Evolutionary conservation across 116 monocot species (phyloP).

Genomic region (Thalassia testudinum): DNA sequence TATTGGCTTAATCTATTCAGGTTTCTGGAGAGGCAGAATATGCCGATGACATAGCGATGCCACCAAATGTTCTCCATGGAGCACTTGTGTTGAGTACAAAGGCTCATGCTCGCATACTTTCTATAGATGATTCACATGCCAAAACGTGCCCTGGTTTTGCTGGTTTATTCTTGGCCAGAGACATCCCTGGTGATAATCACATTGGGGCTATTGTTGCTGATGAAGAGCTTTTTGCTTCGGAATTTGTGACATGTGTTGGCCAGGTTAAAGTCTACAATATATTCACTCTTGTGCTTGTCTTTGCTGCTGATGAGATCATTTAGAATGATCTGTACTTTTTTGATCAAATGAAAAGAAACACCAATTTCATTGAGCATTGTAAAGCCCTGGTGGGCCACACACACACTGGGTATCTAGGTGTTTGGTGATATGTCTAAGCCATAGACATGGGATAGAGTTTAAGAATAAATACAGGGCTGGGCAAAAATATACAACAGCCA

Average conservation of each 20-base stretch:
- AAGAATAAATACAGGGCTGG: no score
- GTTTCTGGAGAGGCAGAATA: constrained; percentile 93
- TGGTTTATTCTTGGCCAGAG: constrained; percentile 59
- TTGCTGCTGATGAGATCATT: no score
- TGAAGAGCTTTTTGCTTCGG: constrained; percentile 90
- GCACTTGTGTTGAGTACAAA: constrained; percentile 74
- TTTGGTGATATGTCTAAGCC: no score
- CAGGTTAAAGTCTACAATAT: constrained; percentile 34
- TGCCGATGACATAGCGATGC: constrained; percentile 56
- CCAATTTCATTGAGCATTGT: no score
- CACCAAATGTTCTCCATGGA: constrained; percentile 71
- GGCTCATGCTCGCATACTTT: constrained; percentile 80
- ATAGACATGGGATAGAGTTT: no score
- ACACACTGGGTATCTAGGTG: no score
- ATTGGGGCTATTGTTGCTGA: constrained; percentile 65
- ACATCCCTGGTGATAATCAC: constrained; percentile 71
- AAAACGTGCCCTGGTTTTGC: constrained; percentile 70
- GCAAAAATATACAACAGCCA: no score
- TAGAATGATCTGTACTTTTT: no score
- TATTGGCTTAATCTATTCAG: constrained; percentile 15
- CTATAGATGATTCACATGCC: constrained; percentile 69
- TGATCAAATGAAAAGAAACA: no score
- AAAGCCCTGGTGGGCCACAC: no score
- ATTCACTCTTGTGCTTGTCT: neutral
- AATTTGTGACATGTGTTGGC: constrained; percentile 94